A percentile compares a stretch with the other conserved stretches of the same genome.
Evolutionary conservation across 1,139 yeast genomes (phyloP).

Genomic region (Candida gigantensis): DNA sequence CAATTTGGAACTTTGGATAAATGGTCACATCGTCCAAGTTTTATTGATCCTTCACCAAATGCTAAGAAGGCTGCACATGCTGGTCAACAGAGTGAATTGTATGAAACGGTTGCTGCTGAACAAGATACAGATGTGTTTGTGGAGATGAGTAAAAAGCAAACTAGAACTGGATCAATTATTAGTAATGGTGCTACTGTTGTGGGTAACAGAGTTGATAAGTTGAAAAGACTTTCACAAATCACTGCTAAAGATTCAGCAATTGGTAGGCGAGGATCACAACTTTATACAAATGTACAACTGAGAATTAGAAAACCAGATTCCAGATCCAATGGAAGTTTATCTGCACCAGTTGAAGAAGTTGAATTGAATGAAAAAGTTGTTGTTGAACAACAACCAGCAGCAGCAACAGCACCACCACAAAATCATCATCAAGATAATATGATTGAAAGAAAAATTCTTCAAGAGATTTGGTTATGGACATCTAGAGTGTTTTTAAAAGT

Average conservation of each 20-base stretch:
- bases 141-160: background rate
- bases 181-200: background rate
- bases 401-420: slow-evolving; percentile 3
- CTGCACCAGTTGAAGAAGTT: background rate
- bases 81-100: no score
- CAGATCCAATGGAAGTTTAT: slow-evolving; percentile 1
- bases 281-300: slow-evolving; percentile 3
- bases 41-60: slow-evolving; percentile 34
- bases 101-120: no score
- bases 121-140: background rate
- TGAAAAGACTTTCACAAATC: slow-evolving; percentile 14
- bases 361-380: background rate
- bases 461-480: slow-evolving; percentile 75
- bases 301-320: slow-evolving; percentile 8
- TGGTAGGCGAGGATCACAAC: slow-evolving; percentile 9
- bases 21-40: slow-evolving; percentile 53
- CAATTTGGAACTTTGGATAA: slow-evolving; percentile 18
- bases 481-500: slow-evolving; percentile 64
- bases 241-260: slow-evolving; percentile 8
- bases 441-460: slow-evolving; percentile 43
- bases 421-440: slow-evolving; percentile 11
- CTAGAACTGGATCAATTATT: background rate
- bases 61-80: slow-evolving; percentile 3
- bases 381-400: background rate
- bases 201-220: slow-evolving; percentile 13